These are phyloP conservation scores for Pichia pseudocactophila DNA, from an alignment of 805 yeast genomes.

Conservation along the genomic window DNA sequence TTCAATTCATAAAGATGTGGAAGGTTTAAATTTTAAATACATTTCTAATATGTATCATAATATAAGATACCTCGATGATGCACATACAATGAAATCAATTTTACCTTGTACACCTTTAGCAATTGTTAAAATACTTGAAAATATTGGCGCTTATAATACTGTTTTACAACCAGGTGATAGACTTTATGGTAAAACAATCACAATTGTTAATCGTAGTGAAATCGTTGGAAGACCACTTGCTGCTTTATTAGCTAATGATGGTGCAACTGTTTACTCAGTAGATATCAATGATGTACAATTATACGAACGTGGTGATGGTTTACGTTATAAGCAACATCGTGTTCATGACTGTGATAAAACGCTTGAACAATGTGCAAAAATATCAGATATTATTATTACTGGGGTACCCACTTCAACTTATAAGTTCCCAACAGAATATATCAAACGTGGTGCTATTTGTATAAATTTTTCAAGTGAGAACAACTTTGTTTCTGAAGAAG, in stretches of 20 bases:
- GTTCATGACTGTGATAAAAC: constrained; percentile 51
- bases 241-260: constrained; percentile 92
- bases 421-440: constrained; percentile 75
- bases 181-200: constrained; percentile 83
- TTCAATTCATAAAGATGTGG: constrained; percentile 88
- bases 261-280: constrained; percentile 90
- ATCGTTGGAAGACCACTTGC: constrained; percentile 97
- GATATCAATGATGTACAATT: constrained; percentile 82
- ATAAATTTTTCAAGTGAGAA: constrained; percentile 84
- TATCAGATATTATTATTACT: constrained; percentile 87
- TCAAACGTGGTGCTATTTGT: constrained; percentile 83
- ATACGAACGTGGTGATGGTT: constrained; percentile 90
- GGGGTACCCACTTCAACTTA: constrained; percentile 85
- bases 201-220: constrained; percentile 89
- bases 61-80: constrained; percentile 68
- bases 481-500: constrained; percentile 73
- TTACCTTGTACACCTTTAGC: constrained; percentile 97
- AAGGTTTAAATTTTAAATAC: constrained; percentile 85
- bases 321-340: constrained; percentile 71
- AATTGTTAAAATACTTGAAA: constrained; percentile 85
- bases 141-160: constrained; percentile 76
- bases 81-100: constrained; percentile 64
- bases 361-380: constrained; percentile 56
- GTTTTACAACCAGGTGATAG: constrained; percentile 83
- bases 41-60: constrained; percentile 94